These are phyloP conservation scores for Tylopilus sp. DNA, from an alignment of 1,284 basidiomycete species.

Conservation along the genomic window DNA sequence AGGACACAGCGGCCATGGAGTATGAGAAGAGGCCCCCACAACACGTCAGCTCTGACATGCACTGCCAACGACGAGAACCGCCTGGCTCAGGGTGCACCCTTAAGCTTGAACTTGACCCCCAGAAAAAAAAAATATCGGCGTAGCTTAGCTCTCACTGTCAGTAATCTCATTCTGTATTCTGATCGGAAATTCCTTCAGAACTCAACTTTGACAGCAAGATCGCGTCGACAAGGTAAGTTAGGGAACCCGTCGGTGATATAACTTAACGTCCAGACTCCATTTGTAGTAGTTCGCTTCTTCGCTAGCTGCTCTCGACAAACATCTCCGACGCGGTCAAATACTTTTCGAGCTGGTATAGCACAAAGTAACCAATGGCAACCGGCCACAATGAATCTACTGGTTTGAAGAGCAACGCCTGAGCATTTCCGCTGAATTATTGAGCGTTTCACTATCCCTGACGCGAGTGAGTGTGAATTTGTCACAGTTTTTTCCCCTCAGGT, in stretches of 20 bases:
- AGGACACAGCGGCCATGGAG: not conserved
- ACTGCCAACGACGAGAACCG: not conserved
- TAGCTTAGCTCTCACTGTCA: not conserved
- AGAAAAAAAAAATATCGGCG: not conserved
- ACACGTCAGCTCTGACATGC: too few species aligned
- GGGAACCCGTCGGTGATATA: not conserved
- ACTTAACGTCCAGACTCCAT: not conserved
- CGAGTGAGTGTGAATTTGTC: not conserved
- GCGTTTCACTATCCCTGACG: conserved; percentile 2
- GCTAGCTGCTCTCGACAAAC: not conserved
- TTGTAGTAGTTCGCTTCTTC: conserved; percentile 1
- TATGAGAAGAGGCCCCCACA: not conserved
- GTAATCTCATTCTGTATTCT: not conserved
- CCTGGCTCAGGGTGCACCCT: conserved; percentile 1
- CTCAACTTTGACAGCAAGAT: not conserved
- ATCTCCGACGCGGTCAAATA: not conserved
- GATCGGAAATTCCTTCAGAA: conserved; percentile 6
- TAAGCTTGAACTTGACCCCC: not conserved
- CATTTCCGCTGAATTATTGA: not conserved
- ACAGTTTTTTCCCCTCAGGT: not conserved
- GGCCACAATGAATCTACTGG: not conserved
- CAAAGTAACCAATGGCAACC: not conserved
- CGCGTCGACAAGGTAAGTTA: not conserved
- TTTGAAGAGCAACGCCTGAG: not conserved
- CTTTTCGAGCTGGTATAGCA: too few species aligned